Evolutionary conservation across 202 grass and related monocot species (phyloP), one percentile per base, ranked within the genome.

Genomic region (Brachypodium distachyon): DNA sequence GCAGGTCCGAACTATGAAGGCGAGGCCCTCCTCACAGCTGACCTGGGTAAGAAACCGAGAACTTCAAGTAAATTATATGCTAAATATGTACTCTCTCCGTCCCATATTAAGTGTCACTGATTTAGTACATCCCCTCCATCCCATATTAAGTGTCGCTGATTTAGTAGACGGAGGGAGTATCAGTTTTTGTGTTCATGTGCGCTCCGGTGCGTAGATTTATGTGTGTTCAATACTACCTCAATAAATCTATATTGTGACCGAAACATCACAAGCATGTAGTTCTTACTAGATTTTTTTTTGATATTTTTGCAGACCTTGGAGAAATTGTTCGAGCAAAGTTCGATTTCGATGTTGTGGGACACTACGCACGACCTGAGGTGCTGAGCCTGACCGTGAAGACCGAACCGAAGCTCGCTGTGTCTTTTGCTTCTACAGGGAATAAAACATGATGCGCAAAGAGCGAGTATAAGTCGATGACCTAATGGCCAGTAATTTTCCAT

Each of bases 251-350:
- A 36, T 29, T 67, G 52, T 13, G 11, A 67, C 28, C 33, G 26
- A 42, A 13, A 53, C n/a, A 47, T 12, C 3, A 54, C 32, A 13
- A 21, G 8, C 10, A 39, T 10, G 39, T 18, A 26, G 10, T 70
- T 52, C 65, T 67, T 36, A 80, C 43, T 56, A 61, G 7, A 46
- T 47, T 59, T 29, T 74, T n/a, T 32, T 16, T 10, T 42, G 31
- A 21, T 59, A 10, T 78, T 16, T 76, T 58, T 52, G 54, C 89
- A 98, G 95, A 95, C 77, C 70, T 95, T 70, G 96, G 85, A 68
- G 92, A 99, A 73, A 99, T 99, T 59, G 75, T 78, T 43, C 67
- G 87, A 83, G 96, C 96, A 2, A 99, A 99, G 75, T 99, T 99
- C 83, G 91, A 87, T 85, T 99, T 99, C 11, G 96, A 99, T 9